A percentile compares a stretch with the other conserved stretches of the same genome.
Evolutionary conservation across 2,329 filamentous ascomycete genomes (phyloP).

Genomic region (Calonectria hongkongensis): DNA sequence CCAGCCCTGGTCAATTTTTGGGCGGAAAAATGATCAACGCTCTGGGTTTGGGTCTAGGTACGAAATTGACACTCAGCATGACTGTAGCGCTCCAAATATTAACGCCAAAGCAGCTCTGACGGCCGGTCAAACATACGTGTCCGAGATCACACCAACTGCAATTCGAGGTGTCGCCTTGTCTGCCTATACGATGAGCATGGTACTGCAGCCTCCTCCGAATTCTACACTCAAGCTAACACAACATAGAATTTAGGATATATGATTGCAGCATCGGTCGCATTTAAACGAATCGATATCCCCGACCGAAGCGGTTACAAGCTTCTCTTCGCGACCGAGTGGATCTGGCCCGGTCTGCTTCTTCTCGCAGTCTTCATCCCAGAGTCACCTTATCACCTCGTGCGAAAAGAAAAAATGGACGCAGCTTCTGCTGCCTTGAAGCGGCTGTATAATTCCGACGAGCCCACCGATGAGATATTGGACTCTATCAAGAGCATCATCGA

Average conservation of each 20-base stretch:
- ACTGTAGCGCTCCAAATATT: background rate
- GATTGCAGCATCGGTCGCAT: slow-evolving; percentile 18
- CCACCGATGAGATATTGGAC: background rate
- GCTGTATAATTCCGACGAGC: background rate
- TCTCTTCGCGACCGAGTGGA: slow-evolving; percentile 20
- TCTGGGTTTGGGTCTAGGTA: slow-evolving; percentile 22
- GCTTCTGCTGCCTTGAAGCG: background rate
- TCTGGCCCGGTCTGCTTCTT: slow-evolving; percentile 18
- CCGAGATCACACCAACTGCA: slow-evolving; percentile 18
- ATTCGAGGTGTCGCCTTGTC: slow-evolving; percentile 27
- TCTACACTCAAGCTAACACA: background rate
- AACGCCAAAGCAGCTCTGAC: background rate
- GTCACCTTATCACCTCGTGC: slow-evolving; percentile 1
- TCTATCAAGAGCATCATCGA: slow-evolving; percentile 2
- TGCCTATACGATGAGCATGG: slow-evolving; percentile 26
- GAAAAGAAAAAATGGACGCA: background rate
- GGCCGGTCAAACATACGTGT: slow-evolving; percentile 24
- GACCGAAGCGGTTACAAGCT: slow-evolving; percentile 20
- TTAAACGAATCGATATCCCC: slow-evolving; percentile 16
- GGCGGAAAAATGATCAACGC: slow-evolving; percentile 29
- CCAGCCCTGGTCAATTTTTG: slow-evolving; percentile 19
- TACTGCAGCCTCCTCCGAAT: background rate
- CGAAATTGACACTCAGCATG: background rate
- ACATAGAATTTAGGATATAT: slow-evolving; percentile 1
- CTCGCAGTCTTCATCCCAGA: slow-evolving; percentile 11